Evolutionary conservation across 805 yeast species (phyloP), one percentile per base, ranked within the genome.

Genomic region (Kodamaea kakaduensis): DNA sequence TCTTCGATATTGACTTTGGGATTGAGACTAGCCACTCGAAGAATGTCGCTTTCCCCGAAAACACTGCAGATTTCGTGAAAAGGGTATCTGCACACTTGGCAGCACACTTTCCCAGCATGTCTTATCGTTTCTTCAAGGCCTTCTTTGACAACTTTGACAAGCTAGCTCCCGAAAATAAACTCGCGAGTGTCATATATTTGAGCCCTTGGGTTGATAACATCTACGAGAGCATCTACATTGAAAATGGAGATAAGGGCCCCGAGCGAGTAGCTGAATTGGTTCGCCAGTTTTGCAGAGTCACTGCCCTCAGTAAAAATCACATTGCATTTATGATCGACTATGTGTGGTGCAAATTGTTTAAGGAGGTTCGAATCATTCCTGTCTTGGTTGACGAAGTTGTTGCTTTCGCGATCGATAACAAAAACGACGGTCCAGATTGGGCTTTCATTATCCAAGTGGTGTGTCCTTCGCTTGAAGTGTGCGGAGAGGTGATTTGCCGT

Each of bases 191-290:
- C 13, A 50, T 71, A 34, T 78, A 78, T 48, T 61, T 79, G 8
- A 64, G 83, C 0, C 89, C 93, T 2, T 87, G 95, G 95, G 67
- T 83, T 10, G 71, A 71, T 16, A 82, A 85, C 46, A 64, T 85
- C 16, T 75, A 77, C 51, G 64, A 67, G 9, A 56, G 76, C 44
- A 78, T 84, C 6, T 81, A 67, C 48, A 47, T 71, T 26, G 65
- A 64, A 12, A 77, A 73, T 45, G 77, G 75, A 17, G 72, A 69
- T 19, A 65, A 61, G 38, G 93, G 94, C 0, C 69, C 75, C 1
- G 81, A 75, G 34, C 65, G 73, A 36, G 71, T 81, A 5, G 71
- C 81, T 1, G 77, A 73, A 29, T 58, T 85, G 8, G 67, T 86
- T 16, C 65, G 88, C 25, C 73, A 73, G 34, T 69, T 84, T 42